These are phyloP conservation scores for Ceratobasidium sp. DNA, from an alignment of 1,284 basidiomycete species.

Conservation along the genomic window DNA sequence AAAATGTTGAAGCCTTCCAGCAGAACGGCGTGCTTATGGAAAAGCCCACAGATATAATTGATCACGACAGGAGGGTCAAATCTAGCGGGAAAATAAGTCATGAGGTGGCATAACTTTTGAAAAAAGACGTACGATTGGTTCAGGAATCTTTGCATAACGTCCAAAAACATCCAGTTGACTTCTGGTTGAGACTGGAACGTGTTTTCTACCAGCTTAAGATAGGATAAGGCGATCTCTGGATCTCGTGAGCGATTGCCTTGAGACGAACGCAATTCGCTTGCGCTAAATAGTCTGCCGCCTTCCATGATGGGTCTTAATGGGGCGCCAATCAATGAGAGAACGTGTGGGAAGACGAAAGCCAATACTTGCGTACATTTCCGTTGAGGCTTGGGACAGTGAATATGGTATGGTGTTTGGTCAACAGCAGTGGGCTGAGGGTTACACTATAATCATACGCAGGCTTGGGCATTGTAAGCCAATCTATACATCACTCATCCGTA, in stretches of 20 bases:
- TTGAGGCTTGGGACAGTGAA: no score
- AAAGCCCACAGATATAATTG: constrained; percentile 93
- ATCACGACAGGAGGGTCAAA: constrained; percentile 99
- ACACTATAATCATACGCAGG: no score
- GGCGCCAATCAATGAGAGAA: no score
- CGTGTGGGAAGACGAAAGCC: no score
- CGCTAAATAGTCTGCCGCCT: no score
- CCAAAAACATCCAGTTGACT: constrained; percentile 96
- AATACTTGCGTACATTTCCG: no score
- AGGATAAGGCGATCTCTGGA: constrained; percentile 94
- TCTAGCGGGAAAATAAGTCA: constrained; percentile 57
- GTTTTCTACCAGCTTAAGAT: constrained; percentile 95
- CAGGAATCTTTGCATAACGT: constrained; percentile 99
- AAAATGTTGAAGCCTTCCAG: constrained; percentile 99
- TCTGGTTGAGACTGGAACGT: constrained; percentile 94
- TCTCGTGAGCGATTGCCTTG: constrained; percentile 64
- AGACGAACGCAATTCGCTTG: no score
- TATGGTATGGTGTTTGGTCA: no score
- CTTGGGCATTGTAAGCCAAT: no score
- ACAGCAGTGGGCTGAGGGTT: no score
- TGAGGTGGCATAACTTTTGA: constrained; percentile 8
- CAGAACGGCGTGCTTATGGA: constrained; percentile 91
- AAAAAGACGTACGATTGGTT: constrained; percentile 76
- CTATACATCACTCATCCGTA: no score
- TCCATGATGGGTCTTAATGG: no score